phyloP scores from a whole-genome alignment of 352 stramenopile species.

The Pythium pectinolyticum region DNA sequence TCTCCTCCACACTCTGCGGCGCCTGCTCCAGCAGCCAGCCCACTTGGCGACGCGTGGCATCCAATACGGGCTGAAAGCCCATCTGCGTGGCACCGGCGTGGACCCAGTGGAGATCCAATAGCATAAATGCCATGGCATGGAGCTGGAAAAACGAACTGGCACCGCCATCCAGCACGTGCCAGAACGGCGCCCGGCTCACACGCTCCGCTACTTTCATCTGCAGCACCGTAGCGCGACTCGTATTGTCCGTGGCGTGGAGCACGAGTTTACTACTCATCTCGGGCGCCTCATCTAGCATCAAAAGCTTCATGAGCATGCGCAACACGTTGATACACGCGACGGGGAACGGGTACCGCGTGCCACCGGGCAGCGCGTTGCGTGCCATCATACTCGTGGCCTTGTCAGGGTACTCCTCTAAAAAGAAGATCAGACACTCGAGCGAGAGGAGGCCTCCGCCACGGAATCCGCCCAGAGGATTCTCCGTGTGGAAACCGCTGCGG shows the following conservation, averaged over 20 bases:
- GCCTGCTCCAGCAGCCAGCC: slow-evolving; percentile 80
- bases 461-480: slow-evolving; percentile 75
- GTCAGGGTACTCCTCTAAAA: slow-evolving; percentile 77
- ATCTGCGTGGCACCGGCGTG: slow-evolving; percentile 81
- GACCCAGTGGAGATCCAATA: slow-evolving; percentile 80
- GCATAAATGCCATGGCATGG: slow-evolving; percentile 85
- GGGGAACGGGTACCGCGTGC: slow-evolving; percentile 80
- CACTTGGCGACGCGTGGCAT: slow-evolving; percentile 77
- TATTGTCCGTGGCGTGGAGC: slow-evolving; percentile 44
- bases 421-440: slow-evolving; percentile 73
- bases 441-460: slow-evolving; percentile 71
- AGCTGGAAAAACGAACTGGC: slow-evolving; percentile 67
- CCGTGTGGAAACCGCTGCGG: slow-evolving; percentile 77
- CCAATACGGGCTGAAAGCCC: slow-evolving; percentile 79
- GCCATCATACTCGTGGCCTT: slow-evolving; percentile 78
- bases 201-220: slow-evolving; percentile 75
- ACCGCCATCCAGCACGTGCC: slow-evolving; percentile 72
- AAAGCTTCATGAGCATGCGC: slow-evolving; percentile 80
- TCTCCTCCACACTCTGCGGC: slow-evolving; percentile 68
- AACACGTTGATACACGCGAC: slow-evolving; percentile 86
- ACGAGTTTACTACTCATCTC: slow-evolving; percentile 74
- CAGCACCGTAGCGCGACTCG: slow-evolving; percentile 50
- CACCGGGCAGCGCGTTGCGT: slow-evolving; percentile 66
- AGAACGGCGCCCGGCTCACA: slow-evolving; percentile 80
- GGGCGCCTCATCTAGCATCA: slow-evolving; percentile 79